These are phyloP conservation scores for Candida namnaoensis DNA, from an alignment of 805 yeast species.

Conservation along the genomic window DNA sequence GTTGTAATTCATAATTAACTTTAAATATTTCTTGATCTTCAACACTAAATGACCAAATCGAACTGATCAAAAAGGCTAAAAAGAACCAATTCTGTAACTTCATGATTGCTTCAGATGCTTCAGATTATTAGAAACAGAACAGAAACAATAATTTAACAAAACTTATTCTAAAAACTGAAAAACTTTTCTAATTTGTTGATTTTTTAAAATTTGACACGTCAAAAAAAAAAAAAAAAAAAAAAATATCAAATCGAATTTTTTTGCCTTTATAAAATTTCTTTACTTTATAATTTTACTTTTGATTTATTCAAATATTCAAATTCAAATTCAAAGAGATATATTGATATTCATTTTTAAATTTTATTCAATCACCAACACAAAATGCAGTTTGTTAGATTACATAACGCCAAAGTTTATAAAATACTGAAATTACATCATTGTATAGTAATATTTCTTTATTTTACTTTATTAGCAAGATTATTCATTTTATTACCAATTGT, in stretches of 20 bases:
- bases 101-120: too few relatives aligned
- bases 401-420: background rate
- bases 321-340: too few relatives aligned
- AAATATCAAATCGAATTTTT: too few relatives aligned
- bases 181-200: background rate
- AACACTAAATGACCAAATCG: constrained; percentile 29
- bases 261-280: too few relatives aligned
- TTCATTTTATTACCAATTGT: constrained; percentile 50
- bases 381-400: background rate
- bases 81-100: constrained; percentile 7
- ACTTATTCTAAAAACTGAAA: background rate
- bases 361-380: too few relatives aligned
- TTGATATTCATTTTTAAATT: too few relatives aligned
- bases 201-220: constrained; percentile 2
- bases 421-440: constrained; percentile 3
- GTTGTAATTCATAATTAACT: constrained; percentile 52
- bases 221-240: background rate
- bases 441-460: constrained; percentile 8
- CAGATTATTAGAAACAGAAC: too few relatives aligned
- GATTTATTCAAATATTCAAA: too few relatives aligned
- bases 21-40: constrained; percentile 79
- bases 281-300: too few relatives aligned
- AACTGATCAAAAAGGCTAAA: constrained; percentile 10
- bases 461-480: constrained; percentile 32
- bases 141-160: too few relatives aligned